Conservation (phyloP, 768 basidiomycete genomes). For the Mycena rebaudengoi region DNA sequence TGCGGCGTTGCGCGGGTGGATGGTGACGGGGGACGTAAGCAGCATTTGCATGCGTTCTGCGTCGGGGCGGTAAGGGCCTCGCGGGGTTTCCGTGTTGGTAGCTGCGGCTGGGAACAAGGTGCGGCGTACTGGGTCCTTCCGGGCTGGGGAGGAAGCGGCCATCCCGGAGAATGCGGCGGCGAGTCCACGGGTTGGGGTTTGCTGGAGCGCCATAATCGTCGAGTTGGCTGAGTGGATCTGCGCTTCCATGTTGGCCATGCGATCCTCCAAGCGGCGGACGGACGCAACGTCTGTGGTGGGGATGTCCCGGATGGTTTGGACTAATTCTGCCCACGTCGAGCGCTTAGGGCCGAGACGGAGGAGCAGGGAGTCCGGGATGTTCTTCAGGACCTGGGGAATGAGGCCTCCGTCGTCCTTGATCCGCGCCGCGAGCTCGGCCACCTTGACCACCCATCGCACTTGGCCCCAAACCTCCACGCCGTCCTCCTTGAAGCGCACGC, state of each 20-base stretch:
- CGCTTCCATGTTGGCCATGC: neutral
- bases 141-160: neutral
- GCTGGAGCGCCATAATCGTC: neutral
- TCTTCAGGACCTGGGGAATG: neutral
- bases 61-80: no score
- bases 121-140: neutral
- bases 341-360: neutral
- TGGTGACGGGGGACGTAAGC: neutral
- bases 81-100: no score
- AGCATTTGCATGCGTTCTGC: neutral
- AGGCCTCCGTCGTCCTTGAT: neutral
- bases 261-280: neutral
- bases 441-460: neutral
- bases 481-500: no score
- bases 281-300: neutral
- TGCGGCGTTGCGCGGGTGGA: conserved; percentile 27
- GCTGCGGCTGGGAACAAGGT: neutral
- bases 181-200: neutral
- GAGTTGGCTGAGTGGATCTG: no score
- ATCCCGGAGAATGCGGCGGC: neutral
- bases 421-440: neutral
- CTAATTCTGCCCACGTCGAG: neutral
- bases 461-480: no score
- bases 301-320: neutral
- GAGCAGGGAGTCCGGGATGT: neutral